A percentile compares a stretch with the other conserved stretches of the same genome.
These are phyloP conservation scores for Metschnikowia reukaufii DNA, from an alignment of 805 yeast genomes.

Conservation along the genomic window DNA sequence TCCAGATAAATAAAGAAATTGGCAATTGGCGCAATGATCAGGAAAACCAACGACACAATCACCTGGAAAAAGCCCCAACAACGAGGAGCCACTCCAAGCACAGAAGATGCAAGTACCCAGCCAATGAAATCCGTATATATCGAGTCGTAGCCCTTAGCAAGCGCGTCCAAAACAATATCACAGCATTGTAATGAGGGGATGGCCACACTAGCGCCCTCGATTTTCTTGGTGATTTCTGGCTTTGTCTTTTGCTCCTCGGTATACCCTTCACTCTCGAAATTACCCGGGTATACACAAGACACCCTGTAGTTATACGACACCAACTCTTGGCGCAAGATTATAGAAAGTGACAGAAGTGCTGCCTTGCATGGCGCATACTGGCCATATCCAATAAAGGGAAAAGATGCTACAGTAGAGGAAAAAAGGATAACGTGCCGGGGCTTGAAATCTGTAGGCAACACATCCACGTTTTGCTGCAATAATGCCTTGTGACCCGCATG, in stretches of 20 bases:
- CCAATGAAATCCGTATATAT: slow-evolving; percentile 83
- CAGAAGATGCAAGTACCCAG: slow-evolving; percentile 69
- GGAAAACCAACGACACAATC: slow-evolving; percentile 35
- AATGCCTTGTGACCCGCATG: slow-evolving; percentile 59
- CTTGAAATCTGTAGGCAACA: slow-evolving; percentile 28
- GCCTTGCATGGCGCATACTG: slow-evolving; percentile 90
- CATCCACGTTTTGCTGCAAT: slow-evolving; percentile 18
- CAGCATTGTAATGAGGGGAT: slow-evolving; percentile 70
- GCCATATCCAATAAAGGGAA: slow-evolving; percentile 86
- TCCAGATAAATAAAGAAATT: slow-evolving; percentile 48
- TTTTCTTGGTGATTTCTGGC: slow-evolving; percentile 75
- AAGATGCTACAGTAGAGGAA: slow-evolving; percentile 79
- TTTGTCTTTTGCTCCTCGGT: slow-evolving; percentile 78
- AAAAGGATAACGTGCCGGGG: slow-evolving; percentile 55
- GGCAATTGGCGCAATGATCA: slow-evolving; percentile 54
- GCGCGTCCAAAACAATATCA: slow-evolving; percentile 50
- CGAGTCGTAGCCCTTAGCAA: slow-evolving; percentile 67
- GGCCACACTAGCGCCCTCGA: slow-evolving; percentile 83
- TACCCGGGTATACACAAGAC: slow-evolving; percentile 82
- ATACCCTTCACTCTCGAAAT: slow-evolving; percentile 86
- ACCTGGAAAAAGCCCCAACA: slow-evolving; percentile 51
- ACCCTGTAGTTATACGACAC: slow-evolving; percentile 66
- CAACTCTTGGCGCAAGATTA: slow-evolving; percentile 79
- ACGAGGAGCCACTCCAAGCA: slow-evolving; percentile 71
- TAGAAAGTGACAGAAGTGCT: slow-evolving; percentile 74